phyloP scores from a whole-genome alignment of 2,329 filamentous ascomycete genomes.

The Talaromyces sp. region DNA sequence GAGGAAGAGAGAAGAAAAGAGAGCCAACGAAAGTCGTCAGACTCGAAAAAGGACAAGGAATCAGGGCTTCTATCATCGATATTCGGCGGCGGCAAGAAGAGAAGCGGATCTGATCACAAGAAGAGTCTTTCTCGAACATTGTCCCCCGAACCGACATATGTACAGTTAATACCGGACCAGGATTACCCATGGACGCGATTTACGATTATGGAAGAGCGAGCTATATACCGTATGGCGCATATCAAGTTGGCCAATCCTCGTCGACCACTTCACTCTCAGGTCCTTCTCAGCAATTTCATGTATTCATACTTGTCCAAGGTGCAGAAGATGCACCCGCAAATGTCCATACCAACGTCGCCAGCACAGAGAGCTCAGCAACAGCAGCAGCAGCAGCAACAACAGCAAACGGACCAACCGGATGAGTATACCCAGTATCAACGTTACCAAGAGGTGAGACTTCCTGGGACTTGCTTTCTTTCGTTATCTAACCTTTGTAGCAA shows the following conservation, averaged over 20 bases:
- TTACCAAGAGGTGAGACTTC: constrained; percentile 45
- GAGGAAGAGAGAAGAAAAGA: constrained; percentile 73
- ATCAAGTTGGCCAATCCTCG: constrained; percentile 98
- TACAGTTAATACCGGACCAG: constrained; percentile 75
- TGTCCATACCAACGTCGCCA: constrained; percentile 78
- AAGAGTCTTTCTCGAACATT: constrained; percentile 70
- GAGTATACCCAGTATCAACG: constrained; percentile 46
- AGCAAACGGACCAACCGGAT: constrained; percentile 38
- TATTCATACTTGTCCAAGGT: constrained; percentile 98
- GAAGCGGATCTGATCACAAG: constrained; percentile 68
- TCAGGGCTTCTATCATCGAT: constrained; percentile 84
- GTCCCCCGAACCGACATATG: constrained; percentile 76
- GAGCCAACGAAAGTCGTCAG: constrained; percentile 65
- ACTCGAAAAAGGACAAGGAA: constrained; percentile 83
- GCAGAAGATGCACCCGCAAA: constrained; percentile 96
- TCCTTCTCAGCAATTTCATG: constrained; percentile 98
- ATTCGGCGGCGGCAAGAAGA: constrained; percentile 88
- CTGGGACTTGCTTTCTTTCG: background rate
- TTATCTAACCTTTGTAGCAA: constrained; percentile 25
- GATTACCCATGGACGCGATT: constrained; percentile 97
- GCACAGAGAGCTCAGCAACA: constrained; percentile 57
- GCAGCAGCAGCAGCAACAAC: constrained; percentile 37
- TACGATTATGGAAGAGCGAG: constrained; percentile 89
- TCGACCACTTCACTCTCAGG: constrained; percentile 86
- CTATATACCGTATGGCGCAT: constrained; percentile 97